Evolutionary conservation across 2,329 filamentous ascomycete genomes (phyloP).

Genomic region (Ceratocystis cacaofunesta): DNA sequence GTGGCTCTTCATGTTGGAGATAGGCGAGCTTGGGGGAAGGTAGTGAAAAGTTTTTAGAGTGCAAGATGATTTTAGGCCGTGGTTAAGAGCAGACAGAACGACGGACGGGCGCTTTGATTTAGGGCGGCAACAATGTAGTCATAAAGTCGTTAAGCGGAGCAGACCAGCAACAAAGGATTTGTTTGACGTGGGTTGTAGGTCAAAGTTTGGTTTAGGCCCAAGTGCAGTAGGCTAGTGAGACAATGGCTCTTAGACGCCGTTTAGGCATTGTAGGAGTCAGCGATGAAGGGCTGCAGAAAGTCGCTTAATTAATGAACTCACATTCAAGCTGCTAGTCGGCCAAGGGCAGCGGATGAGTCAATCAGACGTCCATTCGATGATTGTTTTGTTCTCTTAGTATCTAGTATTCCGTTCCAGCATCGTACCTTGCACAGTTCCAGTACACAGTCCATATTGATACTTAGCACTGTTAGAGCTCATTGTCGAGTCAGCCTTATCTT

Average conservation of each 20-base stretch:
- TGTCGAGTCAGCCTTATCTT: neutral
- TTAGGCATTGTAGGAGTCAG: too few relatives aligned
- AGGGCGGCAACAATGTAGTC: neutral
- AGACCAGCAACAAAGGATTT: neutral
- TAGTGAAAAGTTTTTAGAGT: neutral
- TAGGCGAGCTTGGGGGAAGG: neutral
- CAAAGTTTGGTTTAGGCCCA: neutral
- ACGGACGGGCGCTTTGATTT: neutral
- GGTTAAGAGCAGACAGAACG: neutral
- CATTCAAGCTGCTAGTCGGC: too few relatives aligned
- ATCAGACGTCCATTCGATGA: too few relatives aligned
- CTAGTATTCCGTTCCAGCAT: too few relatives aligned
- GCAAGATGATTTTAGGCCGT: neutral
- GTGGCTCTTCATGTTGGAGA: constrained; percentile 24
- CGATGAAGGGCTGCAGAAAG: too few relatives aligned
- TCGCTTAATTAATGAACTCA: too few relatives aligned
- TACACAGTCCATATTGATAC: neutral
- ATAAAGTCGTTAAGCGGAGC: neutral
- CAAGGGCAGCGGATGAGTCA: too few relatives aligned
- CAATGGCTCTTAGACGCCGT: too few relatives aligned
- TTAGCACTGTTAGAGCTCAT: neutral
- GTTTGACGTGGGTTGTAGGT: neutral
- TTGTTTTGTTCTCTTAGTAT: too few relatives aligned
- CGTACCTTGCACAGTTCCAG: neutral
- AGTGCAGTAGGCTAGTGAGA: too few relatives aligned